Evolutionary conservation across 306 rosid species (phyloP).

Genomic region (Glycine tomentella): DNA sequence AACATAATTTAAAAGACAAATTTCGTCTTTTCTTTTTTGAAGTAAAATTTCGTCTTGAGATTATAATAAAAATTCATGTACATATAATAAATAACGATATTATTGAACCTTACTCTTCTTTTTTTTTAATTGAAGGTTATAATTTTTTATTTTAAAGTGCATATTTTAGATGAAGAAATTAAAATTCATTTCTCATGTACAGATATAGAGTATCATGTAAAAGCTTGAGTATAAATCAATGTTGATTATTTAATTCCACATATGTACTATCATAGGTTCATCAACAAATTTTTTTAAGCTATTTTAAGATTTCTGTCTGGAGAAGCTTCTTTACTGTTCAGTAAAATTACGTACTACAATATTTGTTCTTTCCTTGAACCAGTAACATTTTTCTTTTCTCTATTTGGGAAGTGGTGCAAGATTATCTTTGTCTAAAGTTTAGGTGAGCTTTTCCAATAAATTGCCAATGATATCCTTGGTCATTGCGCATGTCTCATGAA

Average conservation of each 20-base stretch:
- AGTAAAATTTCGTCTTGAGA: neutral
- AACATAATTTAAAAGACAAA: neutral
- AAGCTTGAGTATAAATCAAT: neutral
- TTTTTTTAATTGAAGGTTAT: neutral
- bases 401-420: neutral
- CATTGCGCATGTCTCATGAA: neutral
- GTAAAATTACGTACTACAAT: neutral
- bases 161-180: neutral
- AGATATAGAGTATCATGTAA: neutral
- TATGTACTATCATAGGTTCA: neutral
- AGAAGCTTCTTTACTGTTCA: conserved; percentile 21
- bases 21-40: neutral
- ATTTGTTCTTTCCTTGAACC: conserved; percentile 42
- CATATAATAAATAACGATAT: neutral
- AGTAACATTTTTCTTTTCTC: conserved; percentile 1
- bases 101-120: neutral
- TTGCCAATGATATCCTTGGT: conserved; percentile 33
- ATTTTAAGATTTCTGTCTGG: conserved; percentile 1
- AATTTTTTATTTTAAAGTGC: neutral
- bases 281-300: neutral
- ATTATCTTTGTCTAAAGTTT: conserved; percentile 33
- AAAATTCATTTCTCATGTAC: neutral
- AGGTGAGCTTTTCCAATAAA: conserved; percentile 6
- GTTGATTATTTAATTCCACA: neutral
- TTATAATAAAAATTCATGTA: neutral